Conservation (phyloP, 2,329 filamentous ascomycete species). For the Diaporthe vexans region DNA sequence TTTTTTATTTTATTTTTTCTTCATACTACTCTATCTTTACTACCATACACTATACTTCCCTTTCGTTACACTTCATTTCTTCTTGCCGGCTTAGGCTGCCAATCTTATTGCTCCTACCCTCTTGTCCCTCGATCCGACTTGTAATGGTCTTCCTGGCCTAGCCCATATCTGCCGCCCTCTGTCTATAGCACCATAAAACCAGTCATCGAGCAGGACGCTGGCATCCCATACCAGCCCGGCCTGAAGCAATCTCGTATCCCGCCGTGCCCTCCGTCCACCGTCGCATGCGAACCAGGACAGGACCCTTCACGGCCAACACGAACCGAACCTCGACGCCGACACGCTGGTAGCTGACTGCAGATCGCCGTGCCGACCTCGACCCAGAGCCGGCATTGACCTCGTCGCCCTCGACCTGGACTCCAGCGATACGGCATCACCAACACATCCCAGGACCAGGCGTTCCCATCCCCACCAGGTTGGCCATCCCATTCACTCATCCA, state of each 20-base stretch:
- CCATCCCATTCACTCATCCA: background rate
- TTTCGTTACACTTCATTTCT: slow-evolving; percentile 31
- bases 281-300: slow-evolving; percentile 29
- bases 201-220: slow-evolving; percentile 3
- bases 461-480: background rate
- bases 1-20: slow-evolving; percentile 30
- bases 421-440: slow-evolving; percentile 1
- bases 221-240: slow-evolving; percentile 16
- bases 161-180: slow-evolving; percentile 33
- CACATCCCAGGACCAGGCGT: slow-evolving; percentile 11
- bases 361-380: slow-evolving; percentile 22
- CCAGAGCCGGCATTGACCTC: slow-evolving; percentile 24
- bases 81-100: slow-evolving; percentile 26
- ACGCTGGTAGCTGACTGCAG: slow-evolving; percentile 25
- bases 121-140: slow-evolving; percentile 38
- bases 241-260: slow-evolving; percentile 15
- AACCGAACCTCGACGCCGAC: slow-evolving; percentile 12
- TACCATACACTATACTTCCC: slow-evolving; percentile 27
- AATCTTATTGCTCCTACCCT: slow-evolving; percentile 39
- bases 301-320: slow-evolving; percentile 21
- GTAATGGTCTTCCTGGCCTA: slow-evolving; percentile 33
- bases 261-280: slow-evolving; percentile 3
- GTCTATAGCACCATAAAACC: slow-evolving; percentile 20
- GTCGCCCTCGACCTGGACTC: slow-evolving; percentile 25
- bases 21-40: slow-evolving; percentile 40